These are phyloP conservation scores for Plantago coronopus DNA, from an alignment of 305 asterid species.

Conservation along the genomic window DNA sequence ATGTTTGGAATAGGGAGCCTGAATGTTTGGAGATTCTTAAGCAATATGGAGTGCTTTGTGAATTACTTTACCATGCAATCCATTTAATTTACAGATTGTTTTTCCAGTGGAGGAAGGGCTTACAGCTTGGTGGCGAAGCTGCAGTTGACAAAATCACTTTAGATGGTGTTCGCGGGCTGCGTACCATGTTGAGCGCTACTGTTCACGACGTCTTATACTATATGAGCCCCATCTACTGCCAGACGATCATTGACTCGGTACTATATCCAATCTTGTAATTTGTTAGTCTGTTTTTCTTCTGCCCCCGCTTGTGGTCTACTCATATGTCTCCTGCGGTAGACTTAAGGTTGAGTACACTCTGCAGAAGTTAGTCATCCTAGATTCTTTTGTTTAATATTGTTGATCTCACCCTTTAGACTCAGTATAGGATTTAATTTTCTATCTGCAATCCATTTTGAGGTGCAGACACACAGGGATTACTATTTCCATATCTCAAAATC, in stretches of 20 bases:
- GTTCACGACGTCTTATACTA: slow-evolving; percentile 97
- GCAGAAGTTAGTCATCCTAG: no score
- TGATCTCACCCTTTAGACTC: no score
- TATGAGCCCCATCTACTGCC: slow-evolving; percentile 99
- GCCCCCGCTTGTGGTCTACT: no score
- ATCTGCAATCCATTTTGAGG: no score
- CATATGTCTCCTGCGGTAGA: no score
- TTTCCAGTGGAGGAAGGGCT: slow-evolving; percentile 91
- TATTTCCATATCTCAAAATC: slow-evolving; percentile 15
- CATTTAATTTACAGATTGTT: neutral
- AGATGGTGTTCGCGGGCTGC: slow-evolving; percentile 94
- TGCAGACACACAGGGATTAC: slow-evolving; percentile 12
- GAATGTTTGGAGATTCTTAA: neutral
- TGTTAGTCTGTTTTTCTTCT: neutral
- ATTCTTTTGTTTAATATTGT: no score
- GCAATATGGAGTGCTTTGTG: slow-evolving; percentile 7
- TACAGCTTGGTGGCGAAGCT: slow-evolving; percentile 86
- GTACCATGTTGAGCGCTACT: slow-evolving; percentile 88
- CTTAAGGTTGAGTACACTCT: no score
- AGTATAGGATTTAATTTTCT: no score
- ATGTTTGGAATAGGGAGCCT: no score
- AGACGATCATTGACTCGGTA: slow-evolving; percentile 95
- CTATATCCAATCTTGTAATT: neutral
- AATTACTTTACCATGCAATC: slow-evolving; percentile 6
- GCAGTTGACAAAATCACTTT: slow-evolving; percentile 84